These are phyloP conservation scores for Rhododendron kiyosumense DNA, from an alignment of 148 eudicot species.

Conservation along the genomic window DNA sequence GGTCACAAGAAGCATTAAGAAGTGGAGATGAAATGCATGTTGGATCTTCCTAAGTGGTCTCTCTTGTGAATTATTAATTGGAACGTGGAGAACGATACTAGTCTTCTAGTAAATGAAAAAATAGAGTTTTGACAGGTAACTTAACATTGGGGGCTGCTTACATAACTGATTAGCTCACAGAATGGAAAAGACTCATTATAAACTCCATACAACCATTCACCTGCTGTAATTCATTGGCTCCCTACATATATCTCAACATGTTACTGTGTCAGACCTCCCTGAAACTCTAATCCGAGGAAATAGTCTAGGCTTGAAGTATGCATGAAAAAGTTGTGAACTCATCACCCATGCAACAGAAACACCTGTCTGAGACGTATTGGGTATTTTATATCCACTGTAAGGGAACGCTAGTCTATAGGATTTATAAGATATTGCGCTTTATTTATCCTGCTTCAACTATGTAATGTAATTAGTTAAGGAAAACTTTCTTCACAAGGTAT, in stretches of 20 bases:
- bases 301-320: neutral
- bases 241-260: neutral
- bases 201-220: neutral
- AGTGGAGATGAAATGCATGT: neutral
- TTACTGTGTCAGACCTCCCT: neutral
- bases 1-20: no score
- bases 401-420: neutral
- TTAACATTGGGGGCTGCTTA: neutral
- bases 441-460: neutral
- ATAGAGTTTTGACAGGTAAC: neutral
- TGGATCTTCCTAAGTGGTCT: neutral
- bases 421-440: neutral
- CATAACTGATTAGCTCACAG: neutral
- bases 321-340: neutral
- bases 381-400: neutral
- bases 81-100: neutral
- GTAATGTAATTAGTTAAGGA: neutral
- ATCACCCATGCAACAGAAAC: neutral
- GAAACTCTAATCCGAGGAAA: neutral
- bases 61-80: neutral
- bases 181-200: neutral
- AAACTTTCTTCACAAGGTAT: neutral
- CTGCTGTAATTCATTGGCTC: neutral
- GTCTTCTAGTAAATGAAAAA: neutral
- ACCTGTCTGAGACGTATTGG: neutral